Evolutionary conservation across 2,329 filamentous ascomycete species (phyloP), one percentile per base, ranked within the genome.

Genomic region (Pseudogymnoascus destructans): DNA sequence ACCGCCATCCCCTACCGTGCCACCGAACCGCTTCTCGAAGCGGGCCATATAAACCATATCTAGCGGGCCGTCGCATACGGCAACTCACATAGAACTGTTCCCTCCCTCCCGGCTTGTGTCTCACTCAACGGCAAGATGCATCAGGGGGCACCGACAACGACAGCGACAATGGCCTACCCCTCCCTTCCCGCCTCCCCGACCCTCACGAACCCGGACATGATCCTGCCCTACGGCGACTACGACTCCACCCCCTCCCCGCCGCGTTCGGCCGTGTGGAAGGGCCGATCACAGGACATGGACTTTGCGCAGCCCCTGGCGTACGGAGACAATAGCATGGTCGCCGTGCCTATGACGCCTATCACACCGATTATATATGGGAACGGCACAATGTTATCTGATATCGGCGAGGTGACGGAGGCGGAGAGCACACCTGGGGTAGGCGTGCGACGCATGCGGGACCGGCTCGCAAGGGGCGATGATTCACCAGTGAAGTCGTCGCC

Each of bases 191-290:
- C 82, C 10, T 95, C 89, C 60, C 91, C 91, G 52, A 95, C 91
- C 2, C 75, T 96, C 66, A 95, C 89, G 59, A 95, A 95, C 71
- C 89, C 90, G 57, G 91, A 95, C 70, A 91, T 95, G 89, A 95
- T 96, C 66, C 75, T 96, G 57, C 91, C 91, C 61, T 84, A 86
- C 69, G 83, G 85, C 67, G 80, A 82, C 63, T 78, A 77, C 70
- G 69, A 79, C 69, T 75, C 77, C 69, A 73, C 77, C 68, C 72
- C 80, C 69, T 73, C 78, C 59, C 76, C 66, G 40, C 60, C 61
- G 33, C 61, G 62, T 17, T 35, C 68, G 68, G 64, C 69, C 63
- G 54, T 70, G 63, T 66, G 70, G 71, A 66, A 65, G 57, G 61
- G 62, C 56, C 63, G 54, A 57, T 60, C 49, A 19, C 58, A 59